phyloP scores from a whole-genome alignment of 2,329 filamentous ascomycete species.

The Cladosporium colombiae region DNA sequence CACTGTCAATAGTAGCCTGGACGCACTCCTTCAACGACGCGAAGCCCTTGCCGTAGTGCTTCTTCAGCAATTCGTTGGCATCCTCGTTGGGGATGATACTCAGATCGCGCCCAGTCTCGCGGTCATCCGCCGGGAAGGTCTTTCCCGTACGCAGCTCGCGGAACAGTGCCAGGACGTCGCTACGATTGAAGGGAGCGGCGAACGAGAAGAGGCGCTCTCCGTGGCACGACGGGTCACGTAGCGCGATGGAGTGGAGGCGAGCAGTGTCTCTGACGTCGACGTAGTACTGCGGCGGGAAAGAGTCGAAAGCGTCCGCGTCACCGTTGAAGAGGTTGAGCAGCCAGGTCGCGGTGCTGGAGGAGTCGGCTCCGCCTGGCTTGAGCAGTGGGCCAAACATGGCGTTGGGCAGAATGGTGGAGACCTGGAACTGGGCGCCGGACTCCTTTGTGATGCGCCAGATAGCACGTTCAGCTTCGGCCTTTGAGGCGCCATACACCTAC shows the following conservation, averaged over 20 bases:
- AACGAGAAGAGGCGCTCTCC: constrained; percentile 58
- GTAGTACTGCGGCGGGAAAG: constrained; percentile 32
- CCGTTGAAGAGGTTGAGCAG: background rate
- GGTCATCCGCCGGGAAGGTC: constrained; percentile 23
- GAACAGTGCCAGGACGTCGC: constrained; percentile 45
- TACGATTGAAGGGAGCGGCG: constrained; percentile 50
- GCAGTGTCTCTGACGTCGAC: constrained; percentile 54
- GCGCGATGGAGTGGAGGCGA: constrained; percentile 54
- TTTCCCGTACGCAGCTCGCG: constrained; percentile 43
- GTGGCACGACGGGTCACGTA: constrained; percentile 48
- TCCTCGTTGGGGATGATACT: constrained; percentile 31
- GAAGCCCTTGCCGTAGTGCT: constrained; percentile 33
- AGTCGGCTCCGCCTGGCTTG: background rate
- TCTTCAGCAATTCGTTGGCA: constrained; percentile 31
- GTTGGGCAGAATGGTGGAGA: constrained; percentile 42
- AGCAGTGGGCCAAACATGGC: constrained; percentile 27
- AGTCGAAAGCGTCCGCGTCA: background rate
- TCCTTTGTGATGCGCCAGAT: constrained; percentile 50
- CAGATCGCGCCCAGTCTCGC: constrained; percentile 27
- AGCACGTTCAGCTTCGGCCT: constrained; percentile 49
- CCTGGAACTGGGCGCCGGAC: constrained; percentile 46
- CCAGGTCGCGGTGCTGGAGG: constrained; percentile 3
- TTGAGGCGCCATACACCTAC: constrained; percentile 28
- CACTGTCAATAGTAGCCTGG: constrained; percentile 5
- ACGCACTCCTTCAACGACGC: constrained; percentile 30